phyloP scores from a whole-genome alignment of 2,329 filamentous ascomycete genomes.

The Apiospora hydei region DNA sequence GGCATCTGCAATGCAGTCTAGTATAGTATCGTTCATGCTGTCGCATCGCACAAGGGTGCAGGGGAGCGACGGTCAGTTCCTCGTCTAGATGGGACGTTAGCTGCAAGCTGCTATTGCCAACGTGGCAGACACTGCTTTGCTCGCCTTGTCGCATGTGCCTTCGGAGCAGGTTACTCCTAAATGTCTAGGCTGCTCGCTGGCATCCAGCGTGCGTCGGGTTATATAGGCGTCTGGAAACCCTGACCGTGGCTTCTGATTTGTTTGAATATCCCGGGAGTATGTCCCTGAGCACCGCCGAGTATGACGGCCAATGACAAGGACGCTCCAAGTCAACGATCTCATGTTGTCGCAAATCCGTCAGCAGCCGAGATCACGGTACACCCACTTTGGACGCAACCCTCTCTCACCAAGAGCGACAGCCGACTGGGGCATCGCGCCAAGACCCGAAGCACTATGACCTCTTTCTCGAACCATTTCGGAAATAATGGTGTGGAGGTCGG shows the following conservation, averaged over 20 bases:
- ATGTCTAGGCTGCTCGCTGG: not conserved
- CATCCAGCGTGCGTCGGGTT: not conserved
- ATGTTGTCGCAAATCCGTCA: constrained; percentile 19
- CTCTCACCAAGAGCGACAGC: constrained; percentile 5
- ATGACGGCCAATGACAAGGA: not conserved
- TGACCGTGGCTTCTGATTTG: not conserved
- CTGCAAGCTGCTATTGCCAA: constrained; percentile 18
- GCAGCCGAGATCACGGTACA: constrained; percentile 16
- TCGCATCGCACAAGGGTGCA: not conserved
- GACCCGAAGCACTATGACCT: constrained; percentile 12
- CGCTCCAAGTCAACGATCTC: not conserved
- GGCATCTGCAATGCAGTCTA: constrained; percentile 5
- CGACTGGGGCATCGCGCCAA: not conserved
- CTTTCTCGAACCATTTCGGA: constrained; percentile 20
- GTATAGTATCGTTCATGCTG: not conserved
- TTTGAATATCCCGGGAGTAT: not conserved
- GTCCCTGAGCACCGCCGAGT: constrained; percentile 4
- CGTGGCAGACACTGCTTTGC: constrained; percentile 9
- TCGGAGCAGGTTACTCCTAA: not conserved
- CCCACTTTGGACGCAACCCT: constrained; percentile 10
- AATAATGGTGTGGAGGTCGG: constrained; percentile 19
- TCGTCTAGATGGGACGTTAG: not conserved
- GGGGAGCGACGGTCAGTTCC: not conserved
- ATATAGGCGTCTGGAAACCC: not conserved
- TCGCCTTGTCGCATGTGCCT: not conserved